Percentiles rank a stretch among this genome's conserved stretches.
phyloP scores from a whole-genome alignment of 2,329 filamentous ascomycete genomes.

The Ascosphaera aggregata region DNA sequence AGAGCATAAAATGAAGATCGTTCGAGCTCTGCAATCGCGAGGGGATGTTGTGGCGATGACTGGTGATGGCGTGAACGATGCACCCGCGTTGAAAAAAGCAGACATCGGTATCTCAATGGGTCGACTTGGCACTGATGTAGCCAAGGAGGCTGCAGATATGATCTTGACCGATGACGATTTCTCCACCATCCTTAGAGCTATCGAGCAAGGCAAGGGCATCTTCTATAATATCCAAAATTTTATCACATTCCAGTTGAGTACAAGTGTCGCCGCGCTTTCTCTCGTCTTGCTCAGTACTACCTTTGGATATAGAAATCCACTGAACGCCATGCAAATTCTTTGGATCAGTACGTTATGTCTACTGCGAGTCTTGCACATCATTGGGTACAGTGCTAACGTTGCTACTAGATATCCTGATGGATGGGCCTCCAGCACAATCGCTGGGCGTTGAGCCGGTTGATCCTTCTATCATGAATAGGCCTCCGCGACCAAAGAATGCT shows the following conservation, averaged over 20 bases:
- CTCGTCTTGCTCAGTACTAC: conserved; percentile 83
- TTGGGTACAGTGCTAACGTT: not conserved
- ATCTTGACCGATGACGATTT: conserved; percentile 79
- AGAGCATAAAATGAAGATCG: conserved; percentile 96
- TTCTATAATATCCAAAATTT: conserved; percentile 99
- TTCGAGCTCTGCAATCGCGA: conserved; percentile 68
- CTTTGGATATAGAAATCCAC: conserved; percentile 77
- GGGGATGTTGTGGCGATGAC: conserved; percentile 99
- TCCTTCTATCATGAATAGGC: conserved; percentile 76
- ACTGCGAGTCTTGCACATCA: not conserved
- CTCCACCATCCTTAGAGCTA: conserved; percentile 73
- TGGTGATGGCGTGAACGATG: conserved; percentile 93
- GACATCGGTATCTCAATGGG: conserved; percentile 98
- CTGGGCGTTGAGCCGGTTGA: conserved; percentile 90
- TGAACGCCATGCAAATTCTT: conserved; percentile 98
- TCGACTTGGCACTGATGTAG: conserved; percentile 80
- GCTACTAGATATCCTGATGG: conserved; percentile 83
- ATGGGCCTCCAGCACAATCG: conserved; percentile 90
- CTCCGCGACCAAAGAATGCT: conserved; percentile 66
- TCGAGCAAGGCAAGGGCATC: conserved; percentile 97
- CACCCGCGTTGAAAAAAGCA: conserved; percentile 84
- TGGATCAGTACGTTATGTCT: conserved; percentile 68
- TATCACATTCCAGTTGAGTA: conserved; percentile 93
- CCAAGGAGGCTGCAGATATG: conserved; percentile 83
- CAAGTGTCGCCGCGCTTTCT: conserved; percentile 77